These are phyloP conservation scores for Candida ovalis DNA, from an alignment of 805 yeast genomes.

Conservation along the genomic window DNA sequence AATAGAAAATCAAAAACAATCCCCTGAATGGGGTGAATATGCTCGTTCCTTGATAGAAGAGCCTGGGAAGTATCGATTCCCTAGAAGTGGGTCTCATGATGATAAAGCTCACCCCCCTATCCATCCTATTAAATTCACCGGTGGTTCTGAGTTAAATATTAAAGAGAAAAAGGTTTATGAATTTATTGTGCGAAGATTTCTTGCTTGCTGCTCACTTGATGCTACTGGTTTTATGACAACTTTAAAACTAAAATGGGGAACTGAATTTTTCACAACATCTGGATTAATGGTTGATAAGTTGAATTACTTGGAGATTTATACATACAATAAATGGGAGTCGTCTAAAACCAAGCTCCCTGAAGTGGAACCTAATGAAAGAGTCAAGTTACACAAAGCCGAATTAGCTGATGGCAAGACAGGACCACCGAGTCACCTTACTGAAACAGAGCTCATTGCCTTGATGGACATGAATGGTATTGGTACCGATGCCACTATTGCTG, in stretches of 20 bases:
- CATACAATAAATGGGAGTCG: slow-evolving; percentile 76
- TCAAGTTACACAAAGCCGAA: slow-evolving; percentile 53
- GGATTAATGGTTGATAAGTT: slow-evolving; percentile 71
- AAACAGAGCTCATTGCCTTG: slow-evolving; percentile 82
- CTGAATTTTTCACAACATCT: slow-evolving; percentile 65
- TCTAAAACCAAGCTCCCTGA: slow-evolving; percentile 55
- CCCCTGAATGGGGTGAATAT: slow-evolving; percentile 67
- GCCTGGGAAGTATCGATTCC: slow-evolving; percentile 49
- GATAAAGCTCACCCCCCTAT: slow-evolving; percentile 99
- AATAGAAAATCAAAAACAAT: slow-evolving; percentile 55
- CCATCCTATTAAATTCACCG: slow-evolving; percentile 63
- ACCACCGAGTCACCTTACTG: slow-evolving; percentile 84
- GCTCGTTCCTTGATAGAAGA: slow-evolving; percentile 43
- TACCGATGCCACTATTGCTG: slow-evolving; percentile 98
- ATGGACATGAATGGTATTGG: slow-evolving; percentile 99
- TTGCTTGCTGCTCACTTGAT: slow-evolving; percentile 90
- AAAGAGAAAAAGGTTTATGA: slow-evolving; percentile 76
- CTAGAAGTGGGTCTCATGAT: slow-evolving; percentile 78
- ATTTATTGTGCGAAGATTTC: slow-evolving; percentile 76
- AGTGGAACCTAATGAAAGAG: slow-evolving; percentile 52
- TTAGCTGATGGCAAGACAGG: slow-evolving; percentile 72
- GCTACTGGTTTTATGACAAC: slow-evolving; percentile 74
- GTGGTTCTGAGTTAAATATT: slow-evolving; percentile 28
- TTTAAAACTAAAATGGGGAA: slow-evolving; percentile 69
- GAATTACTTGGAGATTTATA: slow-evolving; percentile 78